phyloP scores from a whole-genome alignment of 176 grass and related monocot species.

The Cenchrus fungigraminus region DNA sequence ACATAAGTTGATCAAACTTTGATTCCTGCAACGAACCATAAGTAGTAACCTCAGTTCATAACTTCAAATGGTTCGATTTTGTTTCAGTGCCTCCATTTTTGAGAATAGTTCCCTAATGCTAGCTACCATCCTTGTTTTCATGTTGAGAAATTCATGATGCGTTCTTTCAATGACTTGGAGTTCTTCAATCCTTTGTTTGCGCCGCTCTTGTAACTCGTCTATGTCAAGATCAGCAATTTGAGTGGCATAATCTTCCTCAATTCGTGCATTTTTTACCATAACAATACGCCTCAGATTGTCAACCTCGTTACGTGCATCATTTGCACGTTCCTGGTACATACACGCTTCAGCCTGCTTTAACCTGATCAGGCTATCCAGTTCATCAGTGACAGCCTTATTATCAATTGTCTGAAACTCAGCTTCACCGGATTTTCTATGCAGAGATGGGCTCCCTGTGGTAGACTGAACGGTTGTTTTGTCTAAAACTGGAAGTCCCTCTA shows the following conservation, averaged over 20 bases:
- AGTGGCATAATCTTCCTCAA: conserved; percentile 74
- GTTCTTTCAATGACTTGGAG: conserved; percentile 71
- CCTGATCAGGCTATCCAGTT: conserved; percentile 76
- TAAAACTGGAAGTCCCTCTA: conserved; percentile 54
- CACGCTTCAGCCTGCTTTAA: conserved; percentile 91
- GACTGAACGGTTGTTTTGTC: conserved; percentile 49
- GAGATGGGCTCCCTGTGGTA: conserved; percentile 41
- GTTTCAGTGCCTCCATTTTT: conserved; percentile 85
- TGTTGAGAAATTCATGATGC: conserved; percentile 65
- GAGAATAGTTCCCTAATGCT: conserved; percentile 80
- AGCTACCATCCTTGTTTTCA: conserved; percentile 87
- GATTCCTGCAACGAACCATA: background rate
- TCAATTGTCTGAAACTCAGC: conserved; percentile 48
- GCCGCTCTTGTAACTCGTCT: conserved; percentile 71
- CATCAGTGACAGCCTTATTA: conserved; percentile 71
- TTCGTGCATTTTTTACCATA: conserved; percentile 58
- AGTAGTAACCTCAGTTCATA: conserved; percentile 33
- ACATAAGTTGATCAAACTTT: conserved; percentile 25
- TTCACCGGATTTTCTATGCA: conserved; percentile 46
- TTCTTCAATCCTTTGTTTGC: conserved; percentile 76
- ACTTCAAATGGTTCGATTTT: conserved; percentile 60
- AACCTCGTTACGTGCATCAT: conserved; percentile 76
- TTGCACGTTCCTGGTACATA: conserved; percentile 90
- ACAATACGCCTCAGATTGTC: conserved; percentile 59
- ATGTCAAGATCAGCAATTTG: conserved; percentile 56